Evolutionary conservation across 1,139 yeast genomes (phyloP).

Genomic region (Debaryomyces sp.): DNA sequence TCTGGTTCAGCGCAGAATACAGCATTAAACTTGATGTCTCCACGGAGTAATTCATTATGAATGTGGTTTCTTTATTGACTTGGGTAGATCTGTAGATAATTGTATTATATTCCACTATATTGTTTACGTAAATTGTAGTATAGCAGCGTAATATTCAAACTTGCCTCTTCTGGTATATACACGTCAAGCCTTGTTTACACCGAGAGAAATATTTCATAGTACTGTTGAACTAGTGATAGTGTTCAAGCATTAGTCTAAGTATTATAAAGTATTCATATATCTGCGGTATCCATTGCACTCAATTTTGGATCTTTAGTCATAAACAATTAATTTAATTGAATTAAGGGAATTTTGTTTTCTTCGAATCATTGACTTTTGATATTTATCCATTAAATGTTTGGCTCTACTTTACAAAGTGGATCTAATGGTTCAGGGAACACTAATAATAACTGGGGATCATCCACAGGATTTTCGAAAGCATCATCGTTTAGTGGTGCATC

Average conservation of each 20-base stretch:
- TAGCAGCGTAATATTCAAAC: conserved; percentile 1
- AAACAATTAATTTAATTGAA: background rate
- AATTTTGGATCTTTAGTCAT: background rate
- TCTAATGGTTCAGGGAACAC: conserved; percentile 8
- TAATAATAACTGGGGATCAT: conserved; percentile 26
- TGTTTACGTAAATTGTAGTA: conserved; percentile 5
- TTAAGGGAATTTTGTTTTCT: background rate
- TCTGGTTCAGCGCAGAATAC: conserved; percentile 46
- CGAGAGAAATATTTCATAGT: conserved; percentile 7
- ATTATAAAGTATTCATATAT: background rate
- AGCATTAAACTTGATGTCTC: conserved; percentile 29
- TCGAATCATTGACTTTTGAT: background rate
- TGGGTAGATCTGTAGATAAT: conserved; percentile 1
- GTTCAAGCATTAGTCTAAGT: background rate
- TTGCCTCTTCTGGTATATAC: background rate
- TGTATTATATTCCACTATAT: background rate
- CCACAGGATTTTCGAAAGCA: conserved; percentile 28
- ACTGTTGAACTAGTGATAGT: background rate
- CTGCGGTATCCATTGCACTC: background rate
- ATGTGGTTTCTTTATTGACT: background rate
- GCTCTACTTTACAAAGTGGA: conserved; percentile 5
- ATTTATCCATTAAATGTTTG: conserved; percentile 2
- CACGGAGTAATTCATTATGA: conserved; percentile 6
- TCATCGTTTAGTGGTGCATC: conserved; percentile 18
- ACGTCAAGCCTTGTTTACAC: background rate